phyloP scores from a whole-genome alignment of 2,329 filamentous ascomycete species.

The Zalaria obscura region DNA sequence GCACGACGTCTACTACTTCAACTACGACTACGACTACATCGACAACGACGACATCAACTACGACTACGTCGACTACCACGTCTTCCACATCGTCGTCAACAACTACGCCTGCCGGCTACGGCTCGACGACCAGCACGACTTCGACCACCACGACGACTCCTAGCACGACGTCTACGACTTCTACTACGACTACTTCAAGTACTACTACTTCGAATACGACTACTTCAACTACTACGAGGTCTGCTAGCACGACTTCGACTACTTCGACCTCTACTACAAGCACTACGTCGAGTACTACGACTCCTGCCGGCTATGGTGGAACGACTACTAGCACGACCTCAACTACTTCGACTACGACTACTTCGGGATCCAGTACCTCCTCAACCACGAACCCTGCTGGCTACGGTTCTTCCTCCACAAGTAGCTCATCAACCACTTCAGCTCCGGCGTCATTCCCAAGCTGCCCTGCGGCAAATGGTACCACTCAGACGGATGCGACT shows the following conservation, averaged over 20 bases:
- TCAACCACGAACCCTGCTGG: background rate
- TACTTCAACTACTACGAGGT: no score
- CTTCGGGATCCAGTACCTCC: background rate
- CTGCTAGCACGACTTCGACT: background rate
- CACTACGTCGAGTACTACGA: background rate
- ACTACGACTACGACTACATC: background rate
- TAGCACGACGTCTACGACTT: background rate
- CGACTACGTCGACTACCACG: background rate
- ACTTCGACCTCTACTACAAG: background rate
- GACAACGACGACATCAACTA: background rate
- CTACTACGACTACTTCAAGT: background rate
- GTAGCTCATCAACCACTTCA: background rate
- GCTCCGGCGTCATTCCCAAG: background rate
- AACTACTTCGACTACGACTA: background rate
- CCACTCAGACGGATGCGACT: slow-evolving; percentile 9
- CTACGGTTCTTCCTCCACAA: background rate
- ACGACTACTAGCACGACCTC: no score
- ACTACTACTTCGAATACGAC: no score
- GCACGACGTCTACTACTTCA: background rate
- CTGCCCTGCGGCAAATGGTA: slow-evolving; percentile 11
- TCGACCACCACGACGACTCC: background rate
- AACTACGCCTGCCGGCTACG: background rate
- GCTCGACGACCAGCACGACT: background rate
- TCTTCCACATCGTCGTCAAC: no score
- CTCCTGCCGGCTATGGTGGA: no score